Evolutionary conservation across 768 basidiomycete genomes (phyloP), one percentile per base, ranked within the genome.

Genomic region (Hebeloma cylindrosporum): DNA sequence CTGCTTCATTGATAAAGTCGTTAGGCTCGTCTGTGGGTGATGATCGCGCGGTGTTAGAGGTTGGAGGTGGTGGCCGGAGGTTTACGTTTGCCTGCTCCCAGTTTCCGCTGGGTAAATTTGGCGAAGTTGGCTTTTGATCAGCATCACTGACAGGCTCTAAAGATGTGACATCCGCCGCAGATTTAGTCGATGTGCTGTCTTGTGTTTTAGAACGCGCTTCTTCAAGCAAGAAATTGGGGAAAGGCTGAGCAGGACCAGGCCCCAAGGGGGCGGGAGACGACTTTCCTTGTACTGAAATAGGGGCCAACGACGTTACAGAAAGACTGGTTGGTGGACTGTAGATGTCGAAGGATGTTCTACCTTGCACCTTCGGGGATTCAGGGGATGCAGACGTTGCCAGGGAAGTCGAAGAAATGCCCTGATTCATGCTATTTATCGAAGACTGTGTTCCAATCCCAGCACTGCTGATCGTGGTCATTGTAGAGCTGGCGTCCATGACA

Each of bases 1-100:
- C 80, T 8, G 80, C 80, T 57, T 85, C 83, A 42, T 60, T 60
- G 28, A 59, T 50, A 26, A 84, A 61, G 62, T 68, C 62, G 51
- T 47, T 48, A 50, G 61, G 63, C 28, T 69, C 68, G 29, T 62
- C 58, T 7, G 50, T 53, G 32, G 48, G 46, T 25, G 54, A 54
- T 1, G 51, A 50, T 45, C 54, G 50, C 29, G 43, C 34, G 45
- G 53, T 47, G 21, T 52, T 48, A 13, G 48, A 48, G 5, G 48
- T 30, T n/a, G 48, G 37, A 25, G 51, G 39, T 38, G 45, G 48
- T 28, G 21, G 44, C 21, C 44, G 51, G 26, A 37, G 49, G 26
- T 48, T 43, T 26, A 28, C n/a, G 27, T 27, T 28, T 3, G 18
- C 11, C 26, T 38, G 32, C 25, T 43, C 28, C 40, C 45, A 39